Evolutionary conservation across 1,284 basidiomycete genomes (phyloP), one percentile per base, ranked within the genome.

Genomic region (Pholiota adiposa): DNA sequence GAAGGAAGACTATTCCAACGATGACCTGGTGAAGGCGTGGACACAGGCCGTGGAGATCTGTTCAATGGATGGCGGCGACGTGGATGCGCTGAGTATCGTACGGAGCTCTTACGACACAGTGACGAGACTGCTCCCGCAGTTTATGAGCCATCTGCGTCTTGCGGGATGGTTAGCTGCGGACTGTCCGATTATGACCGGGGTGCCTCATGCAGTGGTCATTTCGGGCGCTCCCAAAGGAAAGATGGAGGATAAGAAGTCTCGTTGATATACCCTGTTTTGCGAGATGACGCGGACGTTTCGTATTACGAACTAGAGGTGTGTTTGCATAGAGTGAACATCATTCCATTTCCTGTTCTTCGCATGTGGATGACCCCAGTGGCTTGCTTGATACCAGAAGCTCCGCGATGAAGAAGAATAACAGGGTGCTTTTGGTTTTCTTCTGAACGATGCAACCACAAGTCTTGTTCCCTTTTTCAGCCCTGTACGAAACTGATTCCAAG

Each of bases 11-110:
- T 81, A 84, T 55, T 65, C 64, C 14, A 64, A 77, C 3, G 58
- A 68, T 23, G 85, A 87, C 67, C 80, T 83, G 53, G 74, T 87
- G 51, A 81, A 81, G 60, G 85, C 82, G 18, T 88, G 87, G 86
- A 64, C 80, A 36, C 80, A 83, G 61, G 83, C 81, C 1, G 65
- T 67, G 1, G 77, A 79, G 55, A 57, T 73, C 51, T 76, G 64
- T 65, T 27, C 43, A 27, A 50, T 40, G n/a, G 56, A 11, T 21
- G 36, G 40, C 16, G 31, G 31, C 12, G 50, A 50, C 18, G 31
- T 58, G 34, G 58, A 57, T 52, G 59, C 64, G n/a, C 31, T 62
- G n/a, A 21, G 18, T 4, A 19, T 58, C 1, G 36, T 68, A 14
- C 54, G 56, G 44, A 38, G 19, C 23, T 49, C 58, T 8, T 34